phyloP scores from a whole-genome alignment of 2,329 filamentous ascomycete species.

The Monosporascus ibericus region DNA sequence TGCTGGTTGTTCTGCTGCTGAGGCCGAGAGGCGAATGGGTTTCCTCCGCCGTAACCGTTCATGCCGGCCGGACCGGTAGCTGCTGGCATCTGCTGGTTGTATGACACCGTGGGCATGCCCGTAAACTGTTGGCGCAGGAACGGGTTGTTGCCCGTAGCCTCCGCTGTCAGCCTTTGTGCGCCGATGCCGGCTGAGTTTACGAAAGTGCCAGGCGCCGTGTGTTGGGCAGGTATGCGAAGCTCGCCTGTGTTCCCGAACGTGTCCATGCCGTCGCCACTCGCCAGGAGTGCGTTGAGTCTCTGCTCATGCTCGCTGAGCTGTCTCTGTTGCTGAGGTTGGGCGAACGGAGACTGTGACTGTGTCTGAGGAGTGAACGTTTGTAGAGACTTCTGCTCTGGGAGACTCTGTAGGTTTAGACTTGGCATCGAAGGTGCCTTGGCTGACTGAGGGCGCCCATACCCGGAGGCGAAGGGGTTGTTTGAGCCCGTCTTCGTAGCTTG shows the following conservation, averaged over 20 bases:
- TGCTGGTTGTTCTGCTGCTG: slow-evolving; percentile 43
- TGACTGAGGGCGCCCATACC: slow-evolving; percentile 57
- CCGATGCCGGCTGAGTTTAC: slow-evolving; percentile 90
- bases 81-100: slow-evolving; percentile 47
- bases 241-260: slow-evolving; percentile 98
- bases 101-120: slow-evolving; percentile 59
- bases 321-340: slow-evolving; percentile 41
- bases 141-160: slow-evolving; percentile 81
- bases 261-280: slow-evolving; percentile 86
- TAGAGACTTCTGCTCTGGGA: slow-evolving; percentile 83
- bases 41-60: slow-evolving; percentile 39
- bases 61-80: slow-evolving; percentile 52
- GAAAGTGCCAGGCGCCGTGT: slow-evolving; percentile 92
- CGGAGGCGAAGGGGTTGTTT: slow-evolving; percentile 90
- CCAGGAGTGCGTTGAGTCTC: slow-evolving; percentile 79
- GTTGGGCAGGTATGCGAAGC: slow-evolving; percentile 88
- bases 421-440: slow-evolving; percentile 56
- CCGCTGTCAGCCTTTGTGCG: slow-evolving; percentile 59
- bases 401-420: slow-evolving; percentile 51
- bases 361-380: slow-evolving; percentile 32
- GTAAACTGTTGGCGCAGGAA: slow-evolving; percentile 83
- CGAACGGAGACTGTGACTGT: slow-evolving; percentile 35
- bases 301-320: slow-evolving; percentile 59
- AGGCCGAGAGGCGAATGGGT: slow-evolving; percentile 50
- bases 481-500: slow-evolving; percentile 86